Conservation (phyloP, 2,329 filamentous ascomycete species). For the Trichothecium sympodiale region DNA sequence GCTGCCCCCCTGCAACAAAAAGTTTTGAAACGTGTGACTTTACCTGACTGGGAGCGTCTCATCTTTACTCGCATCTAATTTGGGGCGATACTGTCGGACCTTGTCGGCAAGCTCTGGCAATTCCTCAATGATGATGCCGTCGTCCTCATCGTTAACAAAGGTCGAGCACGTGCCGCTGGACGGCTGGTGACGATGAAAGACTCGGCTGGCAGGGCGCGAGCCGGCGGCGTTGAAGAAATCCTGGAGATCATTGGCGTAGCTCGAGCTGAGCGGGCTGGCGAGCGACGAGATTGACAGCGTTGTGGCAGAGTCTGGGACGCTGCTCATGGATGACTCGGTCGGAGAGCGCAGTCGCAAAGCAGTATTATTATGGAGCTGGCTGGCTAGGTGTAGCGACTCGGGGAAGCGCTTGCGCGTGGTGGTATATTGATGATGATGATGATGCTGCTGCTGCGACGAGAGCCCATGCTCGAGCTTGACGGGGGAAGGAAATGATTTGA, state of each 20-base stretch:
- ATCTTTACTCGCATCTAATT: neutral
- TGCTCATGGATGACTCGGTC: conserved; percentile 26
- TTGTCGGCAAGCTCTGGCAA: neutral
- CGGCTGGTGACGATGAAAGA: conserved; percentile 20
- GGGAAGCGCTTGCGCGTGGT: conserved; percentile 12
- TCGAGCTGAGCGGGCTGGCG: conserved; percentile 24
- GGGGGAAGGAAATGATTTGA: neutral
- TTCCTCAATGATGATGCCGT: conserved; percentile 4
- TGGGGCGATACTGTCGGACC: neutral
- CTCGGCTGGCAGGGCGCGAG: conserved; percentile 15
- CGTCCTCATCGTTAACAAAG: conserved; percentile 25
- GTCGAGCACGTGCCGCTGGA: conserved; percentile 26
- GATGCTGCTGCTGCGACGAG: neutral
- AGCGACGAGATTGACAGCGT: conserved; percentile 23
- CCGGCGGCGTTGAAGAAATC: conserved; percentile 17
- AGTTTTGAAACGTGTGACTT: neutral
- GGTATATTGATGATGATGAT: neutral
- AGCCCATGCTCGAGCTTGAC: neutral
- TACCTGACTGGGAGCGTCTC: conserved; percentile 1
- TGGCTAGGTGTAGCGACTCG: conserved; percentile 8
- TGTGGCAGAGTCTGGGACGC: conserved; percentile 26
- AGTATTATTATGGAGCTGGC: neutral
- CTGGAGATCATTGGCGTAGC: conserved; percentile 21
- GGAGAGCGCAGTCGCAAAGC: conserved; percentile 21
- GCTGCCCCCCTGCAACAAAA: neutral